A percentile compares a stretch with the other conserved stretches of the same genome.
Conservation (phyloP, 2,329 filamentous ascomycete species). For the Alternaria alternata region DNA sequence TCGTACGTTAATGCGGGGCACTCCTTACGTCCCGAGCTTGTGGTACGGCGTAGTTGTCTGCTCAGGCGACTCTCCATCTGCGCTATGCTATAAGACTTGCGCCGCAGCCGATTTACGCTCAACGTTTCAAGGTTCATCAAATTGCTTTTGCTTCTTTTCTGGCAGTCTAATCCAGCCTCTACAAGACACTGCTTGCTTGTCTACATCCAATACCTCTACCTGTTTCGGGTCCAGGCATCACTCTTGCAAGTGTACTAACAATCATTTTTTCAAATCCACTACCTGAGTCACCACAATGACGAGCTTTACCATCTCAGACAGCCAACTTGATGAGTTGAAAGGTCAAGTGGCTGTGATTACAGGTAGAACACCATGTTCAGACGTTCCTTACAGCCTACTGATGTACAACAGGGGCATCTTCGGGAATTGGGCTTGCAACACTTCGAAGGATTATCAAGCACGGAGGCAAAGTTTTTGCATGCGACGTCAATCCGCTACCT, state of each 20-base stretch:
- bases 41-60: neutral
- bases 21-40: neutral
- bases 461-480: constrained; percentile 64
- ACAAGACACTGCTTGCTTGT: neutral
- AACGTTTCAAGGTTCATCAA: neutral
- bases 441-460: constrained; percentile 60
- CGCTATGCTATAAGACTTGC: neutral
- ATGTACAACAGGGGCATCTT: constrained; percentile 59
- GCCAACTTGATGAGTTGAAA: constrained; percentile 54
- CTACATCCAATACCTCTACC: neutral
- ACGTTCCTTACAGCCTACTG: neutral
- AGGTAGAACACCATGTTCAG: constrained; percentile 43
- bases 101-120: neutral
- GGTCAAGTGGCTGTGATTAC: constrained; percentile 64
- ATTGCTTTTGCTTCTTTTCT: neutral
- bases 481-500: constrained; percentile 60
- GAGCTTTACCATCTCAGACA: constrained; percentile 57
- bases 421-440: constrained; percentile 68
- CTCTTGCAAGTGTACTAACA: neutral
- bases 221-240: neutral
- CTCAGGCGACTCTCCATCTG: neutral
- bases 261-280: neutral
- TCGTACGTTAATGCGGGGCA: neutral
- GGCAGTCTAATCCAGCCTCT: too few species aligned
- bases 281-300: constrained; percentile 24